A percentile compares a stretch with the other conserved stretches of the same genome.
These are phyloP conservation scores for Kalaharituber pfeilii DNA, from an alignment of 2,329 filamentous ascomycete species.

Conservation along the genomic window DNA sequence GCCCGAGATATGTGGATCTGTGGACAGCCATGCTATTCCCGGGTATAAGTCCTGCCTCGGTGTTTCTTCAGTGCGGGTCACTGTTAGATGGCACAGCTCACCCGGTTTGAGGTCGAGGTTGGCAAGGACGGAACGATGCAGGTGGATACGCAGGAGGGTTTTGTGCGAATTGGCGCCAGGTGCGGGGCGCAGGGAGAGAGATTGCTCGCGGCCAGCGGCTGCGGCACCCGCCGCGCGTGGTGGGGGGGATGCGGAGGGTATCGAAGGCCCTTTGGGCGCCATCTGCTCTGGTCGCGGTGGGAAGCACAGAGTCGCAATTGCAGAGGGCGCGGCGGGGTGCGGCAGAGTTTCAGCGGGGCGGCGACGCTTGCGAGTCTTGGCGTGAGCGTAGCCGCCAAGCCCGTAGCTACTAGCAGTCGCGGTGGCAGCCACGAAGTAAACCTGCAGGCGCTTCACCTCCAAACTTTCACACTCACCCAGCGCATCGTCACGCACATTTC, in stretches of 20 bases:
- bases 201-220: not conserved
- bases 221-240: not conserved
- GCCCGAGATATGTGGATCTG: slow-evolving; percentile 13
- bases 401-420: too few relatives aligned
- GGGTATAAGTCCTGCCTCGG: slow-evolving; percentile 9
- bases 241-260: not conserved
- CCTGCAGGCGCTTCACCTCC: too few relatives aligned
- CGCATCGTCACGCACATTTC: too few relatives aligned
- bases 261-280: not conserved
- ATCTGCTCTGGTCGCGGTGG: slow-evolving; percentile 36
- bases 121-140: slow-evolving; percentile 12
- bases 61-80: not conserved
- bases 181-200: slow-evolving; percentile 8
- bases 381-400: too few relatives aligned
- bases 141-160: slow-evolving; percentile 18
- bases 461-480: too few relatives aligned
- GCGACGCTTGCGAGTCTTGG: too few relatives aligned
- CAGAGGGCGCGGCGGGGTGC: slow-evolving; percentile 74
- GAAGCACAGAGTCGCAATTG: slow-evolving; percentile 56
- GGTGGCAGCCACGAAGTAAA: too few relatives aligned
- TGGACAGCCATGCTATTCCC: slow-evolving; percentile 14
- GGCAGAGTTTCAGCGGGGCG: too few relatives aligned
- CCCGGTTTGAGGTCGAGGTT: slow-evolving; percentile 13
- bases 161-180: slow-evolving; percentile 15
- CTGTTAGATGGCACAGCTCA: slow-evolving; percentile 3